Evolutionary conservation across 306 rosid genomes (phyloP), one percentile per base, ranked within the genome.

Genomic region (Oxytropis ochrocephala): DNA sequence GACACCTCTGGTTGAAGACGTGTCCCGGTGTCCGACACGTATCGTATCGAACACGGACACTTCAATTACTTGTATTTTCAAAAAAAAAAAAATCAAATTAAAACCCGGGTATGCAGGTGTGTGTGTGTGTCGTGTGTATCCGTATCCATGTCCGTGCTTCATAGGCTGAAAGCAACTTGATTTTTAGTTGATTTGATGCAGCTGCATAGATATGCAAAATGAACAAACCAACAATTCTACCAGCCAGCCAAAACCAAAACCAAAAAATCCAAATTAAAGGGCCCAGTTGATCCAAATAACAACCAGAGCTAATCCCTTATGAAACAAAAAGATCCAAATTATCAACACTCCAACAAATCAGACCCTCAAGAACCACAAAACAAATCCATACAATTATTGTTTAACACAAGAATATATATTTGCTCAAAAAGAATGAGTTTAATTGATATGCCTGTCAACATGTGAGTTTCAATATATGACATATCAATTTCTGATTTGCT

Each of bases 211-310:
- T 19, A 65, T 17, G 24, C 66, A 53, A 24, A 3, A 60, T 4
- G 62, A 10, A 62, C 33, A 65, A 64, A 44, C 52, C 48, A 77
- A 41, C 57, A 66, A 65, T 11, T 71, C 38, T 49, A 65, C 56
- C 42, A 39, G 39, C 58, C 64, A 56, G 35, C 47, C 70, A 49
- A 36, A 62, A 62, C 58, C 60, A 77, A 53, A 63, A 62, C 52
- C 60, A 77, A 53, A 54, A 30, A 62, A 75, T 69, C 65, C 74
- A 65, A 64, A 71, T 12, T 33, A 76, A 64, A 63, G 5, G 39
- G 32, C 66, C 56, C 2, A 24, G 29, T 24, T 24, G 3, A 49
- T 33, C 67, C 56, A 69, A 43, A 69, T 18, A 78, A 44, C 64
- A 73, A 69, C 16, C 73, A 63, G 38, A 70, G 13, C 51, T 6